Percentiles rank a stretch among this genome's conserved stretches.
phyloP scores from a whole-genome alignment of 2,329 filamentous ascomycete species.

The Fusarium compactum region DNA sequence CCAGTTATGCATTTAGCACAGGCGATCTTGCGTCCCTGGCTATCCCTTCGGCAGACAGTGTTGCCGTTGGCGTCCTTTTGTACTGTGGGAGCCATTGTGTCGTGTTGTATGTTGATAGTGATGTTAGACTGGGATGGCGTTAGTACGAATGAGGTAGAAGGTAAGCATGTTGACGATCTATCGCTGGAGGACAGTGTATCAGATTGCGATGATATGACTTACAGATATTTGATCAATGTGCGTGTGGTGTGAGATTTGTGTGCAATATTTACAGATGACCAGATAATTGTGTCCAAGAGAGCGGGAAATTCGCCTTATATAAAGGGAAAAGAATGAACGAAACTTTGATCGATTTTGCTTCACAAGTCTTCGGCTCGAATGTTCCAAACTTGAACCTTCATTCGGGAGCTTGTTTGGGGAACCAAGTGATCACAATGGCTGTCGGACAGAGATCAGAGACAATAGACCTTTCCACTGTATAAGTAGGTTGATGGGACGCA shows the following conservation, averaged over 20 bases:
- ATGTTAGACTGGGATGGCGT: not conserved
- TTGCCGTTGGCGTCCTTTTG: not conserved
- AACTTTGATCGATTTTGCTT: accelerated
- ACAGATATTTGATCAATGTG: too few species aligned
- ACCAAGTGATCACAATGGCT: not conserved
- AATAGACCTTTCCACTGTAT: not conserved
- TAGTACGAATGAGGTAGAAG: not conserved
- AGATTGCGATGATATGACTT: not conserved
- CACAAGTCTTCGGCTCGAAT: not conserved
- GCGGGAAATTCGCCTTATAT: not conserved
- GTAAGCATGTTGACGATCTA: too few species aligned
- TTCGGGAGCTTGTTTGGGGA: not conserved
- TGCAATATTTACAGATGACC: not conserved
- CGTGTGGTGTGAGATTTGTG: too few species aligned
- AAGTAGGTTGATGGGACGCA: not conserved
- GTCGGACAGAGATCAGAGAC: not conserved
- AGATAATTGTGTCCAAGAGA: not conserved
- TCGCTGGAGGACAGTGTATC: not conserved
- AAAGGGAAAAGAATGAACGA: not conserved
- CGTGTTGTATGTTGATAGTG: not conserved
- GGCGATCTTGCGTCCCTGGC: not conserved
- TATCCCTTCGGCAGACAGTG: not conserved
- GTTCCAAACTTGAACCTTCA: not conserved
- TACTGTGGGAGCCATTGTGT: not conserved
- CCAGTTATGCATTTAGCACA: not conserved